These are phyloP conservation scores for Pichia ethanolica DNA, from an alignment of 805 yeast species.

Conservation along the genomic window DNA sequence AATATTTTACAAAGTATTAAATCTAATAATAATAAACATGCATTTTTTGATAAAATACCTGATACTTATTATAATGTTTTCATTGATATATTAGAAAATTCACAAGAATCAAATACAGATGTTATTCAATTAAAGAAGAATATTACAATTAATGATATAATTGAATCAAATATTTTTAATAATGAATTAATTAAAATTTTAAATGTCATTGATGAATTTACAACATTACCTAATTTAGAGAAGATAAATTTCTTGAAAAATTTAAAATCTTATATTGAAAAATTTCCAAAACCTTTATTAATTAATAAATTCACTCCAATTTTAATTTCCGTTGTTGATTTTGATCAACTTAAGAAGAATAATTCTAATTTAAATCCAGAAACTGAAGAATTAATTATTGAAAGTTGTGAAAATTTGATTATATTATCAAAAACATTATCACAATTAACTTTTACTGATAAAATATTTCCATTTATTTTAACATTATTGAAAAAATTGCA, in stretches of 20 bases:
- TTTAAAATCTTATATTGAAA: conserved; percentile 42
- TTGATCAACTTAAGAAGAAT: conserved; percentile 11
- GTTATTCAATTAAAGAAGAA: conserved; percentile 20
- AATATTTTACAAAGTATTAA: conserved; percentile 21
- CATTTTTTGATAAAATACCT: conserved; percentile 55
- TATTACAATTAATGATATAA: conserved; percentile 54
- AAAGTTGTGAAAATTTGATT: conserved; percentile 48
- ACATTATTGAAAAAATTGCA: conserved; percentile 20
- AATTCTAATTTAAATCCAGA: conserved; percentile 10
- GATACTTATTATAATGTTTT: conserved; percentile 41
- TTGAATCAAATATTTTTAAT: conserved; percentile 69
- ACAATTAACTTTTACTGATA: conserved; percentile 69
- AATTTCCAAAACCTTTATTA: conserved; percentile 51
- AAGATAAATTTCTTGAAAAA: conserved; percentile 63
- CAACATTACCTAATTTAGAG: conserved; percentile 64
- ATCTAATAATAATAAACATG: conserved; percentile 32
- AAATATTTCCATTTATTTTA: conserved; percentile 43
- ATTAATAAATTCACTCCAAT: conserved; percentile 71
- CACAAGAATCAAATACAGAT: conserved; percentile 27
- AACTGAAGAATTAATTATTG: conserved; percentile 35
- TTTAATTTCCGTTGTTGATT: conserved; percentile 41
- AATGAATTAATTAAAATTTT: conserved; percentile 76
- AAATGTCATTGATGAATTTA: conserved; percentile 74
- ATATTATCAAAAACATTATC: conserved; percentile 61
- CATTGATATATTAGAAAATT: conserved; percentile 45